Evolutionary conservation across 805 yeast genomes (phyloP), one percentile per base, ranked within the genome.

Genomic region (Monosporozyma aerobia): DNA sequence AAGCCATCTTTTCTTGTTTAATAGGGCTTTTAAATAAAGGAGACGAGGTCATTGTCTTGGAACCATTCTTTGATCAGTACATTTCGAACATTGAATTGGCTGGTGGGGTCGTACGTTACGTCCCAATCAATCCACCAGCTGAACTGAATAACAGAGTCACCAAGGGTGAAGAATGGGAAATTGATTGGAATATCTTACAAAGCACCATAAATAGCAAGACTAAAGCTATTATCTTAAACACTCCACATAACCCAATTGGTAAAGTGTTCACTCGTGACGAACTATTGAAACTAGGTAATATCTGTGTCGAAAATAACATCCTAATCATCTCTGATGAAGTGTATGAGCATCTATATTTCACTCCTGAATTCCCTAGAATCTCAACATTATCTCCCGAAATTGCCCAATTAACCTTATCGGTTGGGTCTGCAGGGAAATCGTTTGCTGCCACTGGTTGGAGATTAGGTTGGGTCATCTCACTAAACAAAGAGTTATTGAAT

Each of bases 371-470:
- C 69, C 83, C 92, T 6, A 79, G 98, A 64, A 85, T 94, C 48
- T 95, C 97, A 1, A 81, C 88, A 2, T 72, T 92, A 51, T 74
- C 83, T 5, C 90, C 92, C 5, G 96, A 90, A 61, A 78, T 90
- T 54, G 83, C 79, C 29, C 80, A 80, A 53, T 74, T 90, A 63
- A 88, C 97, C 0, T 72, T 94, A 52, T 84, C 97, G 3, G 95
- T 94, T 23, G 98, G 98, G 1, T 88, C 97, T 30, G 99, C 97
- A 6, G 99, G 99, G 57, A 94, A 94, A 70, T 82, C 96, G 0
- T 94, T 94, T 73, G 96, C 97, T n/a, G 96, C 96, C 45, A 94
- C 99, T 11, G 99, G 99, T 51, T 94, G 98, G 97, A 83, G 99
- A 75, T 80, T 94, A 51, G 99, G 99, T 51, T 94, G 96, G 95